Base-by-base conservation (phyloP, 306 rosid genomes). In the Fagus sylvatica region DNA sequence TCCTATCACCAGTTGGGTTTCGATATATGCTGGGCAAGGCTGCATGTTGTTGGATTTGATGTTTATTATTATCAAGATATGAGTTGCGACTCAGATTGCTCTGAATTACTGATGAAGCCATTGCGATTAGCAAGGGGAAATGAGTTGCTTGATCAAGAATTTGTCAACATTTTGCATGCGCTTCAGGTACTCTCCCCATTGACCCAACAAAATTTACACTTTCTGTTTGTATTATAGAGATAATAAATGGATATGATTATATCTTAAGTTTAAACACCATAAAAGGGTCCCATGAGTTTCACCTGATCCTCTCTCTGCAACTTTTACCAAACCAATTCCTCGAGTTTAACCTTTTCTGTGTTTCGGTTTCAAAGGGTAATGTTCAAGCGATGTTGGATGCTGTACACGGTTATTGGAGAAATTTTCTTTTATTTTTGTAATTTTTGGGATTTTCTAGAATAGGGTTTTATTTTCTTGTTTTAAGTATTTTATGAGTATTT, bases 1-100 rank as follows among this genome's bases (percentile, higher is more conserved):
- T 80, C 91, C 17, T 48, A 78, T 57, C 42, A 55, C 17, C 79
- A 73, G 74, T 68, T 53, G 6, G 97, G 99, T 69, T 93, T 93
- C 78, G 89, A 93, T 77, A 83, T 95, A 74, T 95, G 97, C 79
- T 91, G 87, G 93, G 99, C 94, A 48, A 88, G 99, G 81, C 78
- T 95, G 80, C 91, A 82, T 59, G 77, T 82, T 61, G 90, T 89
- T 51, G 98, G 99, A 78, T 95, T 85, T 33, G 86, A 76, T 77
- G 56, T 90, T 57, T 79, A 79, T 83, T 76, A 82, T 80, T 79
- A 87, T 73, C 75, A 80, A 73, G 90, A 90, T 28, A 54, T 37
- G 57, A 43, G 74, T 76, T 61, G 70, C 36, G 65, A 78, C 64
- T 86, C 78, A 28, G 89, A 91, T 80, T 85, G 73, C 37, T 78